These are phyloP conservation scores for Malania oleifera DNA, from an alignment of 164 flowering plant species.

Conservation along the genomic window DNA sequence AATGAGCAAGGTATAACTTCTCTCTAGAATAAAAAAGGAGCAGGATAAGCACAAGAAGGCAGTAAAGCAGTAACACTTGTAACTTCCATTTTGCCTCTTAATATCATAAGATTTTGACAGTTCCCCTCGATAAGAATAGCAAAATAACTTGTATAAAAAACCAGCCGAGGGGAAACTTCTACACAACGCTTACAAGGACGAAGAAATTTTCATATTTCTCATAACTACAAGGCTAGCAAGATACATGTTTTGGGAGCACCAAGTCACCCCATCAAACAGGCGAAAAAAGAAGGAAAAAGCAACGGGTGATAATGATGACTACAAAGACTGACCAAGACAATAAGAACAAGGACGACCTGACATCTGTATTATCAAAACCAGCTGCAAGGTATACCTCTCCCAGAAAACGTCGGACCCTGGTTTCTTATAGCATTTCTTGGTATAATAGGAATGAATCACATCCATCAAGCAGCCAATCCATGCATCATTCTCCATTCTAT, in stretches of 20 bases:
- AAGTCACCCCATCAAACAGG: slow-evolving; percentile 3
- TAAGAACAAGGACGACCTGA: background rate
- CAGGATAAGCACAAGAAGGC: too few relatives aligned
- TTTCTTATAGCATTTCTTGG: too few relatives aligned
- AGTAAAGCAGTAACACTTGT: too few relatives aligned
- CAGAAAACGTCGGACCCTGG: background rate
- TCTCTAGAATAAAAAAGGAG: too few relatives aligned
- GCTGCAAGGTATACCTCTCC: background rate
- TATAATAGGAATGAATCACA: too few relatives aligned
- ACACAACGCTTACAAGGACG: background rate
- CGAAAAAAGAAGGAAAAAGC: background rate
- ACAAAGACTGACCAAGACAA: background rate
- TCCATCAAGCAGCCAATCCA: too few relatives aligned
- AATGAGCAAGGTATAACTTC: too few relatives aligned
- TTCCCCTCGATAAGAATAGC: too few relatives aligned
- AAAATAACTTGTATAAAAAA: too few relatives aligned
- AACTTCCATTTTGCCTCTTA: too few relatives aligned
- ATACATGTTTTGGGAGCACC: slow-evolving; percentile 1
- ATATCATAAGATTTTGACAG: too few relatives aligned
- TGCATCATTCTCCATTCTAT: background rate
- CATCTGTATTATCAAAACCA: background rate
- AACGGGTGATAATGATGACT: slow-evolving; percentile 1
- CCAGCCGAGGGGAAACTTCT: too few relatives aligned
- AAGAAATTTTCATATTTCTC: background rate
- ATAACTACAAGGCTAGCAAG: slow-evolving; percentile 1